A percentile compares a stretch with the other conserved stretches of the same genome.
phyloP scores from a whole-genome alignment of 768 basidiomycete genomes.

The Trametes meyenii region DNA sequence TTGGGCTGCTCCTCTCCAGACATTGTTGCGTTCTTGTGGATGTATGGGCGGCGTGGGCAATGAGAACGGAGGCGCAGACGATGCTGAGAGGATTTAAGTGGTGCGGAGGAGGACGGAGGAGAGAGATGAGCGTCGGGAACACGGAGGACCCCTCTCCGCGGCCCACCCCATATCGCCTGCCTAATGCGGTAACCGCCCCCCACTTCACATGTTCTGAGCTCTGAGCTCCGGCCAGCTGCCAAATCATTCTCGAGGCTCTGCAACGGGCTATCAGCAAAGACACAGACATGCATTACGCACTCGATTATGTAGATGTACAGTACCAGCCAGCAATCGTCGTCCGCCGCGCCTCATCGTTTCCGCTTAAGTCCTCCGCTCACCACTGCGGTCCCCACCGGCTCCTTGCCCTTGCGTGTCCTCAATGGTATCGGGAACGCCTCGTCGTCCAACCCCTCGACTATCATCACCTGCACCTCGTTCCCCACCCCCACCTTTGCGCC shows the following conservation, averaged over 20 bases:
- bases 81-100: constrained; percentile 13
- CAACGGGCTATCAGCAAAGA: constrained; percentile 1
- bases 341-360: constrained; percentile 52
- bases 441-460: constrained; percentile 48
- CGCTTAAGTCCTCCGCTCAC: constrained; percentile 56
- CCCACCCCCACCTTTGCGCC: constrained; percentile 8
- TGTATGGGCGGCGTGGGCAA: constrained; percentile 11
- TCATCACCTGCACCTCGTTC: constrained; percentile 22
- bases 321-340: background rate
- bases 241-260: too few relatives aligned
- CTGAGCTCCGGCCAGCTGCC: constrained; percentile 17
- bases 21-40: constrained; percentile 23
- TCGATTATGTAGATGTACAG: constrained; percentile 22
- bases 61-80: background rate
- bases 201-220: constrained; percentile 25
- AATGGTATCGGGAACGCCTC: constrained; percentile 70
- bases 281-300: constrained; percentile 11
- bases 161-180: constrained; percentile 15
- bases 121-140: constrained; percentile 12
- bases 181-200: constrained; percentile 16
- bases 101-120: constrained; percentile 22
- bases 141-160: constrained; percentile 20
- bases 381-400: constrained; percentile 38
- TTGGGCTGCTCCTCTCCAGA: constrained; percentile 65
- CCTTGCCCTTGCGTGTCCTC: constrained; percentile 67